phyloP scores from a whole-genome alignment of 176 grass and related monocot genomes.

The Raddia guianensis region DNA sequence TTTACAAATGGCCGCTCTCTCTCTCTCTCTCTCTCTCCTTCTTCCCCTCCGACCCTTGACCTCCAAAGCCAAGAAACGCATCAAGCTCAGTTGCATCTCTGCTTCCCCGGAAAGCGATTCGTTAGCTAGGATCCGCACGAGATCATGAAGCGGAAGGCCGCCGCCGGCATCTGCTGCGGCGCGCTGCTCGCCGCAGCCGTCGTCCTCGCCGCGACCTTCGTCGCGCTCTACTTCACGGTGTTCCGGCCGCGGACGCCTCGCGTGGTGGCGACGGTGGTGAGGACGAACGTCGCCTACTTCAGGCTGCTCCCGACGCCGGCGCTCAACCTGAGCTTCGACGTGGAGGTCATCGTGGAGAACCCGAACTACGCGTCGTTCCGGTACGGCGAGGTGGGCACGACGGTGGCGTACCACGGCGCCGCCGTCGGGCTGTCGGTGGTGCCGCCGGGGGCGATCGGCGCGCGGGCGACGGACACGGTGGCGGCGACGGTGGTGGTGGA shows the following conservation, averaged over 20 bases:
- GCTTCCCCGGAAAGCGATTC: background rate
- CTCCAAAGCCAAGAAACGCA: background rate
- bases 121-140: background rate
- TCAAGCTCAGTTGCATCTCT: background rate
- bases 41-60: background rate
- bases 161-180: constrained; percentile 45
- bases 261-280: constrained; percentile 41
- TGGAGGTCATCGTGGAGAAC: constrained; percentile 53
- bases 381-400: constrained; percentile 52
- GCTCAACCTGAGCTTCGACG: constrained; percentile 43
- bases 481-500: constrained; percentile 17
- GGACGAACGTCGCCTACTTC: background rate
- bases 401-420: constrained; percentile 58
- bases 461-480: constrained; percentile 43
- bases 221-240: constrained; percentile 65
- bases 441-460: constrained; percentile 40
- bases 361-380: constrained; percentile 76
- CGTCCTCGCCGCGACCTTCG: constrained; percentile 39
- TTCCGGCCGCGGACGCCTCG: constrained; percentile 57
- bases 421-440: constrained; percentile 51
- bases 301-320: background rate
- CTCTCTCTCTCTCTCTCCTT: background rate
- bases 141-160: constrained; percentile 35
- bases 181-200: constrained; percentile 13
- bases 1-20: constrained; percentile 37